Evolutionary conservation across 73 alveolate genomes (phyloP).

Genomic region (Stentor coeruleus): DNA sequence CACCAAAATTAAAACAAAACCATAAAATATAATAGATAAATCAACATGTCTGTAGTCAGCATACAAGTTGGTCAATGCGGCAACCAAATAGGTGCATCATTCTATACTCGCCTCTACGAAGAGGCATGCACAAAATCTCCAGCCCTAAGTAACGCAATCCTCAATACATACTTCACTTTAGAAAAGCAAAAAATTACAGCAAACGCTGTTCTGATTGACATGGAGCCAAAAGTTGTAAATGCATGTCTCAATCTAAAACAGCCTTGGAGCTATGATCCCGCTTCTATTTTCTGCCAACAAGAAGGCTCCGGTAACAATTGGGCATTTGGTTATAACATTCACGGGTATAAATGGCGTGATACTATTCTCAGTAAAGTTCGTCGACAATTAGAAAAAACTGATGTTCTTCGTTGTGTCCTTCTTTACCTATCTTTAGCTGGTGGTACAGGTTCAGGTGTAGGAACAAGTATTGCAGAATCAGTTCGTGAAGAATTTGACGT

Average conservation of each 20-base stretch:
- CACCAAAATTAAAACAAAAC: too few relatives aligned
- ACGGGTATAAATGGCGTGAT: slow-evolving; percentile 58
- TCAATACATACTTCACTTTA: slow-evolving; percentile 9
- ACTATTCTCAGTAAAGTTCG: slow-evolving; percentile 49
- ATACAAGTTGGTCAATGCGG: slow-evolving; percentile 96
- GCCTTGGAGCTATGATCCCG: slow-evolving; percentile 36
- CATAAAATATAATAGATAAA: too few relatives aligned
- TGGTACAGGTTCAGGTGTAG: slow-evolving; percentile 76
- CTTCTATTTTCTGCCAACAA: slow-evolving; percentile 36
- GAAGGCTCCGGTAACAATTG: slow-evolving; percentile 77
- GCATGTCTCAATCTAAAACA: slow-evolving; percentile 53
- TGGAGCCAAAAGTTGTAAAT: slow-evolving; percentile 76
- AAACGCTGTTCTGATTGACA: slow-evolving; percentile 63
- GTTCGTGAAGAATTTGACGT: slow-evolving; percentile 63
- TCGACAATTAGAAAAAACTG: slow-evolving; percentile 52
- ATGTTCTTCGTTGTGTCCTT: slow-evolving; percentile 44
- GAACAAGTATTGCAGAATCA: slow-evolving; percentile 53
- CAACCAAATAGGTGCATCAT: slow-evolving; percentile 83
- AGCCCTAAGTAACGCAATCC: slow-evolving; percentile 11
- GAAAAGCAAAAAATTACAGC: slow-evolving; percentile 33
- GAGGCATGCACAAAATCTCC: slow-evolving; percentile 47
- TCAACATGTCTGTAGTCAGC: slow-evolving; percentile 55
- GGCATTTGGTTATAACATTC: slow-evolving; percentile 66
- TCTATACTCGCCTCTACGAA: slow-evolving; percentile 71
- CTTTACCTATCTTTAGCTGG: slow-evolving; percentile 63